Base-by-base conservation (phyloP, 805 yeast genomes). In the Wickerhamomyces rabaulensis region DNA sequence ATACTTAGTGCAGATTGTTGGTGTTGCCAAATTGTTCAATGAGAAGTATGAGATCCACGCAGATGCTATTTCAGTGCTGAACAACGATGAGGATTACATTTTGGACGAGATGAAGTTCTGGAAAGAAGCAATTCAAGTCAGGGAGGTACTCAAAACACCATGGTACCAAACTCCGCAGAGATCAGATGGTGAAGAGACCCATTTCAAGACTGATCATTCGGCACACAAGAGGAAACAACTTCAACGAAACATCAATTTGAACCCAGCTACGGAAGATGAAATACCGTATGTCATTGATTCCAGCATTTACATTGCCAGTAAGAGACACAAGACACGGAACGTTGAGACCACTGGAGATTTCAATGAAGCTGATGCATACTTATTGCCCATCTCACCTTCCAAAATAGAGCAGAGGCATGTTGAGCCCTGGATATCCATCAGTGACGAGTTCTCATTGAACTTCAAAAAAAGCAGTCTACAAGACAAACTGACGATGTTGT, bases 31-130 rank as follows among this genome's bases (percentile, higher is more conserved):
- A 35, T 20, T 39, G 36, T 58, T 21, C 54, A 47, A 54, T 15
- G 48, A 48, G 1, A 50, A 47, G 19, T 41, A 52, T 12, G 76
- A 73, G 43, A 21, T 74, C 1, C 54, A 58, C 7, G 67, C 66
- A 0, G 63, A 63, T 1, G 48, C 50, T 20, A 41, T 68, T 3
- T 57, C 51, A 36, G 43, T 62, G 4, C 27, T 55, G 31, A 47
- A 53, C 13, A 60, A 57, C 16, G 40, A 65, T n/a, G 40, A 47
- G 12, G 44, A 49, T 6, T 59, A 59, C 13, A 27, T 71, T 9
- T 51, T 40, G 4, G 43, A 45, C 4, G 75, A 74, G 44, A 40
- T 70, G 9, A 50, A 54, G 9, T 70, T 70, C 61, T 73, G 77
- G 76, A 50, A 50, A 23, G 44, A 41, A 7, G 57, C 66, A 0